These are phyloP conservation scores for Lentinus polychrous DNA, from an alignment of 1,284 basidiomycete species.

Conservation along the genomic window DNA sequence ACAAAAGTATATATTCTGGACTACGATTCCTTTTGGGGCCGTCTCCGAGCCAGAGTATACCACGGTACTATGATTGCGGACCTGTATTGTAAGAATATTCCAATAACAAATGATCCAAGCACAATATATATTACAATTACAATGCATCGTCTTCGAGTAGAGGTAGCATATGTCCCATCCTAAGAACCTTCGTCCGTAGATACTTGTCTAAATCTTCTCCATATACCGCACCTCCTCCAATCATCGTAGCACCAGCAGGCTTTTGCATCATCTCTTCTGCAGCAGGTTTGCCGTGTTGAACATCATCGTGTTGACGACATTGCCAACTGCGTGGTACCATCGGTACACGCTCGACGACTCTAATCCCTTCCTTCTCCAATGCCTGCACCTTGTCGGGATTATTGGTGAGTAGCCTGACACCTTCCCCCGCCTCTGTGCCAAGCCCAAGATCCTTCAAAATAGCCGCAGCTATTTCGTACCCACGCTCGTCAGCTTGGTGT, in stretches of 20 bases:
- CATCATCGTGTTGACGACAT: slow-evolving; percentile 29
- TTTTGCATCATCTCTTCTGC: slow-evolving; percentile 29
- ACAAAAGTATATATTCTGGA: too few relatives aligned
- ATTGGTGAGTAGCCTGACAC: slow-evolving; percentile 87
- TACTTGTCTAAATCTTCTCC: slow-evolving; percentile 94
- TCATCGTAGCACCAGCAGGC: slow-evolving; percentile 73
- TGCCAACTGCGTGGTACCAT: slow-evolving; percentile 96
- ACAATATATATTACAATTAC: slow-evolving; percentile 1
- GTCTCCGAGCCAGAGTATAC: too few relatives aligned
- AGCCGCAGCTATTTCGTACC: slow-evolving; percentile 87
- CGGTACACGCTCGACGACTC: slow-evolving; percentile 78
- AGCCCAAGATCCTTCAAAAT: slow-evolving; percentile 88
- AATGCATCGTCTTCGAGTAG: slow-evolving; percentile 28
- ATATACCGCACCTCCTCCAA: slow-evolving; percentile 74
- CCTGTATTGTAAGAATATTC: too few relatives aligned
- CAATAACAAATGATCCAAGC: too few relatives aligned
- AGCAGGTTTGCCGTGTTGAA: slow-evolving; percentile 19
- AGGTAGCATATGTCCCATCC: slow-evolving; percentile 94
- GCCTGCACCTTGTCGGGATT: slow-evolving; percentile 97
- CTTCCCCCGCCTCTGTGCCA: slow-evolving; percentile 48
- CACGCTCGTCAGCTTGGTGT: slow-evolving; percentile 89
- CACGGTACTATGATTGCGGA: too few relatives aligned
- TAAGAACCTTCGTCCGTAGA: slow-evolving; percentile 88
- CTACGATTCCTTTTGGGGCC: too few relatives aligned
- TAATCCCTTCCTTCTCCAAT: slow-evolving; percentile 78